These are phyloP conservation scores for Dipteronia sinensis DNA, from an alignment of 345 rosid genomes.

Conservation along the genomic window DNA sequence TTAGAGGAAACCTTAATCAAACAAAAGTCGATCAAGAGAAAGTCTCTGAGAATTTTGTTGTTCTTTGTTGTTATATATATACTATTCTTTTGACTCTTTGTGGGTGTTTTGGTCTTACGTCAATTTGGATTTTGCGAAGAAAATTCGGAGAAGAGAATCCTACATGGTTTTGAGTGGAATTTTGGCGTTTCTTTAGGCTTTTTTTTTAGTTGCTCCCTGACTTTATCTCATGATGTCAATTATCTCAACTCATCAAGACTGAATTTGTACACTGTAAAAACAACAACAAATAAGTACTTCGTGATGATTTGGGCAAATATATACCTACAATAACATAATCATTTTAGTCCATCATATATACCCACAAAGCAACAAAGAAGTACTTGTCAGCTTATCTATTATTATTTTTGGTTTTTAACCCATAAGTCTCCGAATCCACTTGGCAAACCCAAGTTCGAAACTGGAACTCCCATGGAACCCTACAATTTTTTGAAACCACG, in stretches of 20 bases:
- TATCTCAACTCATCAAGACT: background rate
- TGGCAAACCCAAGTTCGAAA: too few species aligned
- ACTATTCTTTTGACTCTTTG: conserved; percentile 16
- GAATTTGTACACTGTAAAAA: conserved; percentile 14
- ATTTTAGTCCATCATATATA: conserved; percentile 10
- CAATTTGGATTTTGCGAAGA: conserved; percentile 20
- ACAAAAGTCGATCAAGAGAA: conserved; percentile 17
- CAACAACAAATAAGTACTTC: conserved; percentile 33
- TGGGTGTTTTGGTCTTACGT: conserved; percentile 25
- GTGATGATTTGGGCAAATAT: conserved; percentile 9
- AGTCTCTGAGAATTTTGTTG: conserved; percentile 3
- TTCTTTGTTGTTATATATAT: background rate
- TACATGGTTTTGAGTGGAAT: conserved; percentile 57
- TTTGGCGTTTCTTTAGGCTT: conserved; percentile 42
- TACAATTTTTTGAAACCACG: too few species aligned
- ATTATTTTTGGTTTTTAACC: too few species aligned
- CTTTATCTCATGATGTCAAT: conserved; percentile 10
- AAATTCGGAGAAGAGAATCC: conserved; percentile 30
- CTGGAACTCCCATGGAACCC: too few species aligned
- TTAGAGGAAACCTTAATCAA: conserved; percentile 13
- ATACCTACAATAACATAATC: conserved; percentile 35
- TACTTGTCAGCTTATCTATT: background rate
- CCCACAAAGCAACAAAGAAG: conserved; percentile 25
- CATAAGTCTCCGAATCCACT: too few species aligned
- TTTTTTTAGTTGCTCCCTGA: background rate